phyloP scores from a whole-genome alignment of 306 rosid genomes.

The Pyrus communis region DNA sequence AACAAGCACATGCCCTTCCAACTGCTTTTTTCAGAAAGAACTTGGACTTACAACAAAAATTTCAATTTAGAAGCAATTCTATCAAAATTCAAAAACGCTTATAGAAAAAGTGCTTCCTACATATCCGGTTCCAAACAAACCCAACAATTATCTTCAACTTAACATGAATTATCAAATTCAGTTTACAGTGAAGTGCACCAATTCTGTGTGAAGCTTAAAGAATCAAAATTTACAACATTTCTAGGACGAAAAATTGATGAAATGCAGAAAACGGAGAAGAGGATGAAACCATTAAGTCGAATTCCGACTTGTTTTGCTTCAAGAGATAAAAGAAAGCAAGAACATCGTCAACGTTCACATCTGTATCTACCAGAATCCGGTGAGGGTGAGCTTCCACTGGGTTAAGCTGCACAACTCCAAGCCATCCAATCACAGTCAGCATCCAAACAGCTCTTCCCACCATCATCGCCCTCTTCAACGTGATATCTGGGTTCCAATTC shows the following conservation, averaged over 20 bases:
- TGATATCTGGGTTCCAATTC: no score
- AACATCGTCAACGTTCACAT: constrained; percentile 6
- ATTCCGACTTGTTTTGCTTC: constrained; percentile 5
- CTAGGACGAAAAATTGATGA: background rate
- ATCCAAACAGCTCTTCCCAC: background rate
- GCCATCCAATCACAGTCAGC: background rate
- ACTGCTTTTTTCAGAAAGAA: no score
- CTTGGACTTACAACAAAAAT: no score
- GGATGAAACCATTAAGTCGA: constrained; percentile 6
- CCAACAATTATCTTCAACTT: background rate
- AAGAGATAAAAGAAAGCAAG: constrained; percentile 12
- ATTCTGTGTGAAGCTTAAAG: background rate
- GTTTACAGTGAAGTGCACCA: background rate
- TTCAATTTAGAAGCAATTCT: no score
- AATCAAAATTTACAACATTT: background rate
- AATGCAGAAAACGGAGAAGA: background rate
- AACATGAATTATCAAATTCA: no score
- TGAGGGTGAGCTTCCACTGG: constrained; percentile 3
- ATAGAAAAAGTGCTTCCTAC: no score
- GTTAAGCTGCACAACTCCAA: background rate
- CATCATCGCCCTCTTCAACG: background rate
- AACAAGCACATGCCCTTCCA: no score
- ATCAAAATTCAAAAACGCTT: no score
- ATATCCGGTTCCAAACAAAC: no score
- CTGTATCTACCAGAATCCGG: constrained; percentile 3